Evolutionary conservation across 2,329 filamentous ascomycete species (phyloP), one percentile per base, ranked within the genome.

Genomic region (Aureobasidium pullulans): DNA sequence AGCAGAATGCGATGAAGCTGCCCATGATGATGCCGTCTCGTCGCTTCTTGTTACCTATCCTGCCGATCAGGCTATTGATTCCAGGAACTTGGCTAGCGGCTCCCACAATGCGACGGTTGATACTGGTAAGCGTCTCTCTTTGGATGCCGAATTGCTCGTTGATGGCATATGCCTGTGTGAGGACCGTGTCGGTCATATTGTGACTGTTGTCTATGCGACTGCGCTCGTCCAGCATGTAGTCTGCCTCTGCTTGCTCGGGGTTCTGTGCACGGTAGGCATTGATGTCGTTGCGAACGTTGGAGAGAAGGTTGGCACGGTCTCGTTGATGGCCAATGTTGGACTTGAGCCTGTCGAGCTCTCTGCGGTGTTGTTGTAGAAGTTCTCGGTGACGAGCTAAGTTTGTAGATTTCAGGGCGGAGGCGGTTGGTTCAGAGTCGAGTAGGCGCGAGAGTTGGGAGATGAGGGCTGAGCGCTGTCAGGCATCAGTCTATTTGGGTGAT

Each of bases 181-280:
- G 80, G 36, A 99, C 91, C 63, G 84, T 88, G 72, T 99, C 94
- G 49, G 90, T 87, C 79, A 96, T 86, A 66, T 84, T 88, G 74
- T 97, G 88, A 69, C 89, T 95, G 71, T 90, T 87, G 70, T 99
- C 94, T 69, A 99, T 84, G 64, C 89, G 84, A 63, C 80, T 78
- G 54, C 94, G 83, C 80, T 99, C 94, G 67, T 89, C 88, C 31
- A 99, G 82, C 92, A 99, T 96, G 78, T 97, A 99, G 62, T 99
- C 93, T 48, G 90, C 90, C 76, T 97, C 94, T 58, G 87, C 88
- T 2, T 85, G 85, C 66, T 84, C 88, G 8, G 90, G 89, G 71
- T 96, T 94, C 44, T 68, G 63, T 52, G 87, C 84, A 58, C 88
- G 89, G 77, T 96, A 96, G 58, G 90, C 86, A 72, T 90, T 83